Conservation (phyloP, 352 stramenopile genomes). For the Peronospora belbahrii region DNA sequence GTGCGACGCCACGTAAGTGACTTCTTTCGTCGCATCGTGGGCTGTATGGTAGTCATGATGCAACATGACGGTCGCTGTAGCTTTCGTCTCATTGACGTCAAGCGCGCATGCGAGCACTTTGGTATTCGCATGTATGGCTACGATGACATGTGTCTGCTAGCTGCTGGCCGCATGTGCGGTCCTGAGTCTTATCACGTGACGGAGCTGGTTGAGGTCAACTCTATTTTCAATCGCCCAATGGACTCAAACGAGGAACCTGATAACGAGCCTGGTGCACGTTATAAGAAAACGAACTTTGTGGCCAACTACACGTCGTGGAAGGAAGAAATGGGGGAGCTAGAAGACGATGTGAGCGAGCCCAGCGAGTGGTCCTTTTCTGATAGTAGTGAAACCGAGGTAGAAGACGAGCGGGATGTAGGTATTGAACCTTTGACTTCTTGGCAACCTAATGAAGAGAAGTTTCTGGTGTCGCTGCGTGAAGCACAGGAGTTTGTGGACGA, state of each 20-base stretch:
- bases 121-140: constrained; percentile 75
- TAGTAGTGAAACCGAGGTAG: constrained; percentile 50
- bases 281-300: constrained; percentile 57
- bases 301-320: constrained; percentile 44
- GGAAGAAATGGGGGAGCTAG: constrained; percentile 26
- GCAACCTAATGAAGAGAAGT: constrained; percentile 30
- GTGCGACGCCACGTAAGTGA: constrained; percentile 41
- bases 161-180: constrained; percentile 11
- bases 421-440: constrained; percentile 13
- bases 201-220: constrained; percentile 57
- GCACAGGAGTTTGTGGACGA: constrained; percentile 46
- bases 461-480: constrained; percentile 34
- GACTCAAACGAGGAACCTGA: constrained; percentile 53
- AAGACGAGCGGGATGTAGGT: constrained; percentile 15
- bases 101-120: constrained; percentile 51
- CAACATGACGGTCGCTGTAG: constrained; percentile 33
- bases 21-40: constrained; percentile 51
- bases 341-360: constrained; percentile 38
- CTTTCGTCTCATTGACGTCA: constrained; percentile 57
- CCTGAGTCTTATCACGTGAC: constrained; percentile 52
- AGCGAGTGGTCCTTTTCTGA: constrained; percentile 64
- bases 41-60: constrained; percentile 42
- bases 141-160: constrained; percentile 61
- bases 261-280: constrained; percentile 37
- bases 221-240: constrained; percentile 20